These are phyloP conservation scores for Cubamyces lactineus DNA, from an alignment of 768 basidiomycete species.

Conservation along the genomic window DNA sequence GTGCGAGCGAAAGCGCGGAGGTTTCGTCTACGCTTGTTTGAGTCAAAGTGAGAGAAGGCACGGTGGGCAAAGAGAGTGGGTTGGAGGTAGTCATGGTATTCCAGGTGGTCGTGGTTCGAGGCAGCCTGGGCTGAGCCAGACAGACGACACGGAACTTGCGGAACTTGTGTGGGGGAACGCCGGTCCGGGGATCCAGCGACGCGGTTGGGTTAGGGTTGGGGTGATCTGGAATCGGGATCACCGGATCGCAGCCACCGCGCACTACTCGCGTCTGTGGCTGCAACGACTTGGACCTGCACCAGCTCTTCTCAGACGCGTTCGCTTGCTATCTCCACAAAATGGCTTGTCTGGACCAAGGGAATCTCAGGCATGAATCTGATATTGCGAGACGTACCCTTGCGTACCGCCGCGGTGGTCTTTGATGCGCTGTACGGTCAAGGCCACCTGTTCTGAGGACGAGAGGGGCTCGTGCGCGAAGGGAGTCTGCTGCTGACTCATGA, in stretches of 20 bases:
- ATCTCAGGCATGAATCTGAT: too few relatives aligned
- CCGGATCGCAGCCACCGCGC: not conserved
- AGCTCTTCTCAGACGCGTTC: not conserved
- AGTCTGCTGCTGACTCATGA: not conserved
- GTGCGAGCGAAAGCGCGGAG: conserved; percentile 37
- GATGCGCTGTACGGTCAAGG: too few relatives aligned
- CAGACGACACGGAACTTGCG: not conserved
- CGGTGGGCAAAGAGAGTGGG: conserved; percentile 16
- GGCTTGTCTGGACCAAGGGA: too few relatives aligned
- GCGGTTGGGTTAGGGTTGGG: conserved; percentile 8
- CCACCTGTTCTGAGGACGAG: too few relatives aligned
- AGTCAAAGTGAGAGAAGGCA: conserved; percentile 6
- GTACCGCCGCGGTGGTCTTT: too few relatives aligned
- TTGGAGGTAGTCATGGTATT: conserved; percentile 9
- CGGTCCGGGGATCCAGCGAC: not conserved
- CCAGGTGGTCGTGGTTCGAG: not conserved
- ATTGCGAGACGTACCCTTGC: too few relatives aligned
- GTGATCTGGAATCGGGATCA: conserved; percentile 11
- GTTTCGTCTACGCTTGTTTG: conserved; percentile 14
- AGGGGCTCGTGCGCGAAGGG: not conserved
- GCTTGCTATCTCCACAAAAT: not conserved
- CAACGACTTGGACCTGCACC: not conserved
- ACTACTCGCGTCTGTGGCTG: not conserved
- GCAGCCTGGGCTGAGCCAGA: not conserved
- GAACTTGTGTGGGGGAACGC: not conserved